Evolutionary conservation across 768 basidiomycete species (phyloP).

Genomic region (Leccinellum rugosiceps): DNA sequence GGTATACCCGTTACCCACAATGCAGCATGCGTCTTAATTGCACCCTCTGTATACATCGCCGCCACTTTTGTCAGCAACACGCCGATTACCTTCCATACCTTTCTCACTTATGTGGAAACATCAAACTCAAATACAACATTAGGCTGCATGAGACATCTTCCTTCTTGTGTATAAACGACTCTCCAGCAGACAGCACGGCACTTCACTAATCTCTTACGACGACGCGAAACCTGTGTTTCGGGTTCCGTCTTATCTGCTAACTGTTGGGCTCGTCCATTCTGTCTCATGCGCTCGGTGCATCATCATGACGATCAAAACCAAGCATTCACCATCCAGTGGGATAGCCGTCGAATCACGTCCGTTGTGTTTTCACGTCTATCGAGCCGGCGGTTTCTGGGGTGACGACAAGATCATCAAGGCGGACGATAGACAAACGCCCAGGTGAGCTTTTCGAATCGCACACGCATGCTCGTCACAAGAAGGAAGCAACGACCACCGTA

Average conservation of each 20-base stretch:
- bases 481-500: background rate
- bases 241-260: background rate
- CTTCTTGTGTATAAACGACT: background rate
- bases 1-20: background rate
- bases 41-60: background rate
- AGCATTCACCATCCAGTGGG: background rate
- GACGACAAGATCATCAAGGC: constrained; percentile 28
- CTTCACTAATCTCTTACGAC: background rate
- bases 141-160: background rate
- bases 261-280: background rate
- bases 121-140: background rate
- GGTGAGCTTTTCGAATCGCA: constrained; percentile 14
- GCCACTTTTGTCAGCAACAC: background rate
- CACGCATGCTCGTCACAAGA: background rate
- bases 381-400: constrained; percentile 25
- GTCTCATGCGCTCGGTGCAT: background rate
- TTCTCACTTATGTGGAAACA: background rate
- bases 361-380: constrained; percentile 27
- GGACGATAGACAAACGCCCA: constrained; percentile 25
- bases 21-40: background rate
- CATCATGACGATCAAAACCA: constrained; percentile 2
- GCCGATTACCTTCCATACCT: background rate
- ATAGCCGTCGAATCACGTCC: constrained; percentile 6
- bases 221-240: constrained; percentile 4
- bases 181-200: background rate